A percentile compares a stretch with the other conserved stretches of the same genome.
phyloP scores from a whole-genome alignment of 192 early-diverging fungal genomes.

The Ambispora gerdemannii region DNA sequence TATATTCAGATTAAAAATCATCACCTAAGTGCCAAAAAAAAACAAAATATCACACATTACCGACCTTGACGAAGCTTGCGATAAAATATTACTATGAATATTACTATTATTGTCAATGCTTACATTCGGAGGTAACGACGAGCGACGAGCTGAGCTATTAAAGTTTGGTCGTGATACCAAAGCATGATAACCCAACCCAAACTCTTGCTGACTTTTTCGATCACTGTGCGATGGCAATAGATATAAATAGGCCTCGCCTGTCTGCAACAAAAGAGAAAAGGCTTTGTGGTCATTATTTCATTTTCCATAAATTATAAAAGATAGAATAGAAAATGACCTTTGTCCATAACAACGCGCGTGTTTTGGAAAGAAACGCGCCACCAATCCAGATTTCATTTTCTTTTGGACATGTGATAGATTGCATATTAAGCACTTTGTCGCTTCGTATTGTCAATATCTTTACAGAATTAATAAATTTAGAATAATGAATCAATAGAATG shows the following conservation, averaged over 20 bases:
- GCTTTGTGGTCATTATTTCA: too few species aligned
- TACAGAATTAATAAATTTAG: background rate
- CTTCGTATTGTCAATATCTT: conserved; percentile 24
- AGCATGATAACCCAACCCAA: conserved; percentile 8
- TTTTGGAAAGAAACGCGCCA: conserved; percentile 37
- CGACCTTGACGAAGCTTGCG: background rate
- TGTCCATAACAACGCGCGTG: conserved; percentile 42
- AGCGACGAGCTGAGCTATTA: background rate
- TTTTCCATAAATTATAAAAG: too few species aligned
- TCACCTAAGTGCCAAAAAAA: background rate
- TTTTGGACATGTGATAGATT: conserved; percentile 8
- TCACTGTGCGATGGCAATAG: conserved; percentile 14
- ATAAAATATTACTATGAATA: background rate
- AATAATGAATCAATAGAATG: background rate
- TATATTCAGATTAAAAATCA: background rate
- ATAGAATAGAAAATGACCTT: conserved; percentile 39
- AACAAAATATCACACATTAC: background rate
- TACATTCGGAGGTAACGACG: conserved; percentile 11
- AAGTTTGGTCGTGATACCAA: background rate
- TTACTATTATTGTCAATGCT: conserved; percentile 13
- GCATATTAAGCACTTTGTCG: conserved; percentile 18
- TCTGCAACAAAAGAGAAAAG: conserved; percentile 23
- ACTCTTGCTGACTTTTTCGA: background rate
- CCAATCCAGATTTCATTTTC: conserved; percentile 35
- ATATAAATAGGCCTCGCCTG: conserved; percentile 39